A percentile compares a stretch with the other conserved stretches of the same genome.
Conservation (phyloP, 305 asterid species). For the Withania somnifera region DNA sequence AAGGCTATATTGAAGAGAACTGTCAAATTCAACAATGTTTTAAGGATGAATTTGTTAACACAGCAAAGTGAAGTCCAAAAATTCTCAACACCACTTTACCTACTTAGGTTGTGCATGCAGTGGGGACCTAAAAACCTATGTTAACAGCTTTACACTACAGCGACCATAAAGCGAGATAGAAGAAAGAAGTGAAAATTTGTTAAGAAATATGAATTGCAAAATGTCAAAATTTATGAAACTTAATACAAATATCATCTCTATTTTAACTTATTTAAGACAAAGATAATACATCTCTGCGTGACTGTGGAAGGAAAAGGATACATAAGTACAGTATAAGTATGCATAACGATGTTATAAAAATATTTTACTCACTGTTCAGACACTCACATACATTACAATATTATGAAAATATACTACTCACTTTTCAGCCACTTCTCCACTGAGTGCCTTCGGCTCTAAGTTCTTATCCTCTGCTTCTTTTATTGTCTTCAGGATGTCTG, state of each 20-base stretch:
- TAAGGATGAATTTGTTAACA: too few species aligned
- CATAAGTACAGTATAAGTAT: background rate
- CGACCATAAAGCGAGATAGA: background rate
- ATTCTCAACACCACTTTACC: background rate
- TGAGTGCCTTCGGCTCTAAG: conserved; percentile 3
- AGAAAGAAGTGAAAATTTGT: background rate
- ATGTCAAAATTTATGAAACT: background rate
- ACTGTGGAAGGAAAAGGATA: background rate
- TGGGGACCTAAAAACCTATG: background rate
- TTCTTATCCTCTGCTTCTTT: conserved; percentile 38
- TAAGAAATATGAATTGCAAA: background rate
- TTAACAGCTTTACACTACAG: background rate
- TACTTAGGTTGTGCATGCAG: background rate
- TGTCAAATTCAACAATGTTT: too few species aligned
- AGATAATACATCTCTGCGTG: background rate
- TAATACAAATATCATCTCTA: background rate
- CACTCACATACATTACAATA: background rate
- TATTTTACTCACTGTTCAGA: background rate
- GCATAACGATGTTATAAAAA: background rate
- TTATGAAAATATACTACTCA: background rate
- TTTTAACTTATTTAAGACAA: background rate
- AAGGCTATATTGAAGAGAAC: too few species aligned
- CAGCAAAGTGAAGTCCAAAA: too few species aligned
- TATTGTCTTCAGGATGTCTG: conserved; percentile 33
- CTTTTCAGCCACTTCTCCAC: background rate